These are phyloP conservation scores for Psophocarpus tetragonolobus DNA, from an alignment of 306 rosid genomes.

Conservation along the genomic window DNA sequence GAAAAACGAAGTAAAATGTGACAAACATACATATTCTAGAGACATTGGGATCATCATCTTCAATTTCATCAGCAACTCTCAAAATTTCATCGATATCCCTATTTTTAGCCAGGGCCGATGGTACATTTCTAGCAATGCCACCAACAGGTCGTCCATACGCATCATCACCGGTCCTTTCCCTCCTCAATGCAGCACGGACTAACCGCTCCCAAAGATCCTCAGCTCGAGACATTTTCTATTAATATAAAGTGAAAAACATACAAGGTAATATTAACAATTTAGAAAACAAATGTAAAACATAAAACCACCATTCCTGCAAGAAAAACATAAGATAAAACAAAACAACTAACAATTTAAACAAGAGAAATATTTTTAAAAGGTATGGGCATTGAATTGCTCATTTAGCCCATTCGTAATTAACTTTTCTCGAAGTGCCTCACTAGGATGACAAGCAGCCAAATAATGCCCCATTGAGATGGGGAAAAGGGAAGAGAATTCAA, in stretches of 20 bases:
- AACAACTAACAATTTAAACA: neutral
- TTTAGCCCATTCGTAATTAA: neutral
- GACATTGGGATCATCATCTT: slow-evolving; percentile 80
- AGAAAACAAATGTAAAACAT: neutral
- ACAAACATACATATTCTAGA: slow-evolving; percentile 74
- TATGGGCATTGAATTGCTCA: neutral
- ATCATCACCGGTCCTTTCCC: slow-evolving; percentile 79
- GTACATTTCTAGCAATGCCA: slow-evolving; percentile 87
- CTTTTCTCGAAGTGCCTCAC: neutral
- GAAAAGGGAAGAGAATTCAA: neutral
- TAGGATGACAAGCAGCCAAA: neutral
- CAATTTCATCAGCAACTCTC: slow-evolving; percentile 95
- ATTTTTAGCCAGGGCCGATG: slow-evolving; percentile 89
- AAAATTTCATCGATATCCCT: slow-evolving; percentile 95
- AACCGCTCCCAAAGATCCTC: slow-evolving; percentile 88
- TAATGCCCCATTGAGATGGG: neutral
- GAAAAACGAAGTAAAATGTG: neutral
- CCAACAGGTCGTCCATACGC: slow-evolving; percentile 62
- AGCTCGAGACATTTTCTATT: slow-evolving; percentile 69
- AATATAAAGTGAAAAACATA: neutral
- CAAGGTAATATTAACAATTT: neutral
- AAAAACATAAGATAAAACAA: neutral
- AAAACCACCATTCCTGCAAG: neutral
- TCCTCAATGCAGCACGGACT: slow-evolving; percentile 80
- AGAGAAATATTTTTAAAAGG: neutral